Base-by-base conservation (phyloP, 768 basidiomycete genomes). In the Aureoboletus auriporus region DNA sequence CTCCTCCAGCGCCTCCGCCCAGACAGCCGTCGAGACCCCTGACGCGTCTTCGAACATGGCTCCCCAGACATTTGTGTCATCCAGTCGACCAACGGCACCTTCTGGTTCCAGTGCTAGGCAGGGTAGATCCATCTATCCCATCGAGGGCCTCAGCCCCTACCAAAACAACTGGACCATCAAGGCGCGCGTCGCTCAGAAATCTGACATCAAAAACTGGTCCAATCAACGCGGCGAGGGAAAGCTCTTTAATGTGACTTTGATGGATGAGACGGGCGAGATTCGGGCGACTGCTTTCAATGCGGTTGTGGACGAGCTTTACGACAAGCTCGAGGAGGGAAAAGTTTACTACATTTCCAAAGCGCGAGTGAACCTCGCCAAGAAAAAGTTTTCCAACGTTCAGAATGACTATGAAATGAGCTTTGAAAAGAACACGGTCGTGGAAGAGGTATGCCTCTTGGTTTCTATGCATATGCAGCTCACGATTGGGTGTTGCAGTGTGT, bases 121-220 rank as follows among this genome's bases (percentile, higher is more conserved):
- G 31, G 58, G 61, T 23, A 67, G 64, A 34, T 60, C 62, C 11
- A 65, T 84, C 29, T 84, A 84, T 67, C 95, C 94, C 2, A 98
- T 99, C 55, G 95, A 96, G 63, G 88, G 84, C 6, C 78, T 98
- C 39, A 93, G 89, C 61, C 95, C 95, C 8, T 98, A 97, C 60
- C 93, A 96, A 69, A 97, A 95, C 72, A 91, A 91, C 67, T 99
- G 96, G 96, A 93, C 90, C 9, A 95, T 98, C 75, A 93, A 93
- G 65, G 95, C 91, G 27, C 86, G 91, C 36, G 91, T 97, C 42
- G 88, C 83, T 11, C 80, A 88, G 53, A 97, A 95, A 67, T 81
- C 82, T 1, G 96, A 97, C 0, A 82, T 98, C 61, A 86, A 80
- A 57, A 79, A 80, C n/a, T 99, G 86, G 82, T 86, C 88, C 4